Base-by-base conservation (phyloP, 2,329 filamentous ascomycete genomes). In the Ophioceras dolichostomum region DNA sequence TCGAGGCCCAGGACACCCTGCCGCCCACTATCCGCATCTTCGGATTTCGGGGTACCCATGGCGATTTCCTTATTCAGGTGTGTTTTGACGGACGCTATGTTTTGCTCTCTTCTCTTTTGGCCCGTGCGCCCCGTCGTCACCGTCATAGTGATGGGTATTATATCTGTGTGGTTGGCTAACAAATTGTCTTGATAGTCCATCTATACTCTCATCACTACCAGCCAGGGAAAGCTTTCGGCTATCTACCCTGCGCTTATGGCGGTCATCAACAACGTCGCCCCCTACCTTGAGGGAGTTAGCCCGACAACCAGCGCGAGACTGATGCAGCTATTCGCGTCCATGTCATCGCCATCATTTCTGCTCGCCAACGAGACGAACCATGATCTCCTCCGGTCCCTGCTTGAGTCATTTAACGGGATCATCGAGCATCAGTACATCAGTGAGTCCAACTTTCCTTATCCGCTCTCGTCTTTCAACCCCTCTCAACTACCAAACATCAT, bases 291-390 rank as follows among this genome's bases (percentile, higher is more conserved):
- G 50, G 75, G 81, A 17, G 63, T 96, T 10, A 85, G 82, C 36
- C 66, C 76, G 4, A 71, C 78, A 3, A 79, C 86, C 13, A 83
- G 84, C 53, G 77, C 80, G 2, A 94, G 87, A 54, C 63, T 96
- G 21, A 67, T 96, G 47, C 87, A 95, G 49, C 66, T 96, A 1
- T 94, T 93, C 54, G 76, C 78, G 4, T 91, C 84, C 24, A 94
- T 96, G 83, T 93, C 89, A 8, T 84, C 87, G 0, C 89, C 91
- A 0, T 86, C 83, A 22, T 98, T 96, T 54, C 64, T 98, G 9
- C 66, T 96, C 14, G 86, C 85, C 7, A 96, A 94, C 49, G 91
- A 98, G 41, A 83, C 75, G 27, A 98, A 98, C 46, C 84, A 96
- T 53, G 64, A 67, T 22, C 71, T 96, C 4, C 66, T 98, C 6